These are phyloP conservation scores for Aspergillus wentii DNA, from an alignment of 495 filamentous ascomycete species.

Conservation along the genomic window DNA sequence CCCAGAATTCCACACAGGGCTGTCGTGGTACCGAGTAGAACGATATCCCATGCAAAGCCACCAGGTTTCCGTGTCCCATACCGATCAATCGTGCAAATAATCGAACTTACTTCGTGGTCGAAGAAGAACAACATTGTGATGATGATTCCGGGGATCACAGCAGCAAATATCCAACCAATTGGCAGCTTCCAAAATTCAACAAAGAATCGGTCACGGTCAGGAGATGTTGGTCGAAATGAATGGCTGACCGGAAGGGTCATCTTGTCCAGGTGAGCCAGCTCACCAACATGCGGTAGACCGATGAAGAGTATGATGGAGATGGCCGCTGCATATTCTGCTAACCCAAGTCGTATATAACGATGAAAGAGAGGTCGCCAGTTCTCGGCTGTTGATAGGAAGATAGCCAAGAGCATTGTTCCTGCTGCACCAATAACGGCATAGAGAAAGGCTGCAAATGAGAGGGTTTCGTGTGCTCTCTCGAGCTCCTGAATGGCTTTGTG, in stretches of 20 bases:
- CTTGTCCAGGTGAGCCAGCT: constrained; percentile 57
- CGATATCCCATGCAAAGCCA: constrained; percentile 67
- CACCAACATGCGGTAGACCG: constrained; percentile 60
- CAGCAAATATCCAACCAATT: constrained; percentile 56
- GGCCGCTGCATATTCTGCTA: constrained; percentile 65
- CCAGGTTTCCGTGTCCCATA: constrained; percentile 63
- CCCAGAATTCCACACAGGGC: constrained; percentile 65
- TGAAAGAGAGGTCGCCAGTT: constrained; percentile 64
- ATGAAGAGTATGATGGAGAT: constrained; percentile 69
- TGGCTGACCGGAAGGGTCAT: constrained; percentile 55
- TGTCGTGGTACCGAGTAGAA: constrained; percentile 63
- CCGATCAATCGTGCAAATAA: constrained; percentile 64
- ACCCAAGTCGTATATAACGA: constrained; percentile 58
- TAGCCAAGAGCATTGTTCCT: constrained; percentile 64
- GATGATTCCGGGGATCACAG: constrained; percentile 61
- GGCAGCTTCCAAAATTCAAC: constrained; percentile 64
- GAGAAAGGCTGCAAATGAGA: constrained; percentile 65
- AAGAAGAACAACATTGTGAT: constrained; percentile 72
- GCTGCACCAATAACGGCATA: constrained; percentile 66
- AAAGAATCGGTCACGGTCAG: constrained; percentile 54
- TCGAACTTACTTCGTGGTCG: constrained; percentile 71
- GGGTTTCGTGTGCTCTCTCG: constrained; percentile 50
- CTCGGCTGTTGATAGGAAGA: constrained; percentile 59
- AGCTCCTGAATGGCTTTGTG: constrained; percentile 70
- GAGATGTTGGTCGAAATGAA: constrained; percentile 54